Evolutionary conservation across 768 basidiomycete genomes (phyloP), one percentile per base, ranked within the genome.

Genomic region (Tephrocybe sp.): DNA sequence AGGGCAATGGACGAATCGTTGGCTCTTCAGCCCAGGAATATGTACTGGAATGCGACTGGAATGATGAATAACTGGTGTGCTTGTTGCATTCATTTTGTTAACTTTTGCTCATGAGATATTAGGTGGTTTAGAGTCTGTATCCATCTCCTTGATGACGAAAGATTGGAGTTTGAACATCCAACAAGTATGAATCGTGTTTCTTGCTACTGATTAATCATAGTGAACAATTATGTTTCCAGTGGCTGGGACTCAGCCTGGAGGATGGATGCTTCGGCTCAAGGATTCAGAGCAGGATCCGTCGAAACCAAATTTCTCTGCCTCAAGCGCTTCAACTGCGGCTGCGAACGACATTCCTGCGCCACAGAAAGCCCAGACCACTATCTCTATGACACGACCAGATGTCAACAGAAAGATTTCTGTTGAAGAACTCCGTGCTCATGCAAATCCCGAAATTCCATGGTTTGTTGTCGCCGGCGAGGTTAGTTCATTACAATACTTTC

Each of bases 201-300:
- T 13, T 48, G 4, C 20, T 14, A 32, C 47, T 14, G n/a, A 38
- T 14, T 13, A 20, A 34, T 5, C 7, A 43, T 48, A 20, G 39
- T 23, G 47, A 33, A 53, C 36, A 2, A 14, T 47, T 19, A 16
- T 35, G n/a, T 14, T 35, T 16, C 23, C 60, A 65, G 58, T 47
- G 51, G 76, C 73, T 0, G 82, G 79, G 5, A 64, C 64, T 4
- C 66, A 67, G 34, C 52, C 70, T 16, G 76, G 76, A 5, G 82
- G 83, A 3, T 85, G 84, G 84, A 84, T 85, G 83, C 72, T 81
- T 60, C 69, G 80, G 11, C 60, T 82, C 53, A 80, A 81, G 63
- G 62, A 65, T 9, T 65, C 62, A 14, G 79, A 78, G 0, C 48
- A 62, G 7, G 73, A 83, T 52, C 66, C 77, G 12, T 58, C 69